A percentile compares a stretch with the other conserved stretches of the same genome.
Conservation (phyloP, 306 rosid genomes). For the Luffa acutangula region DNA sequence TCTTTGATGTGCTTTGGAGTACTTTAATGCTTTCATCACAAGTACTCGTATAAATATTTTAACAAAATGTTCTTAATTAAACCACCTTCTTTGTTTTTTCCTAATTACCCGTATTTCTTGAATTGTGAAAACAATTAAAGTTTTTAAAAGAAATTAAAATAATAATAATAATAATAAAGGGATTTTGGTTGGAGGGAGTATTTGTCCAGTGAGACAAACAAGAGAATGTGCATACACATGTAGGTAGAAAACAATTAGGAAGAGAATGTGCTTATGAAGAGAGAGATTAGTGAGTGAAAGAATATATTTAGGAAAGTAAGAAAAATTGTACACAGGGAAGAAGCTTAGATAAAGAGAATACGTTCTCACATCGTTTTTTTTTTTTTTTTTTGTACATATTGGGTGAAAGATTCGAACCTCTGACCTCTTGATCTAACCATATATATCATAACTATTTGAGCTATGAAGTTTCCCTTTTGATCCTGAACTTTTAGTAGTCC, state of each 20-base stretch:
- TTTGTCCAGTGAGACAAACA: background rate
- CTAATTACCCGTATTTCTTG: background rate
- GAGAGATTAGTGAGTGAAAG: background rate
- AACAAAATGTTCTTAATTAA: background rate
- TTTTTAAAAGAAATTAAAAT: background rate
- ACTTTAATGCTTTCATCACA: background rate
- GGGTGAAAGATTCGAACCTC: too few species aligned
- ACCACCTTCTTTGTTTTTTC: background rate
- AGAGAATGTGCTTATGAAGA: background rate
- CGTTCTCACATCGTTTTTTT: too few species aligned
- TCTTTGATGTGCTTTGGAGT: background rate
- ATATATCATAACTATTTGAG: too few species aligned
- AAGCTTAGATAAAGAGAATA: too few species aligned
- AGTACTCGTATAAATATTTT: background rate
- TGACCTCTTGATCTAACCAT: too few species aligned
- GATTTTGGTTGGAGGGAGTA: background rate
- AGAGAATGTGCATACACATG: background rate
- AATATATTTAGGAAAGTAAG: background rate
- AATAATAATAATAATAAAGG: background rate
- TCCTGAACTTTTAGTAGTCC: background rate
- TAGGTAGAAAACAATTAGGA: background rate
- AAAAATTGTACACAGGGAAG: too few species aligned
- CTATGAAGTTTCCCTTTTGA: background rate
- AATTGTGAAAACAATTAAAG: background rate
- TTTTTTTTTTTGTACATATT: too few species aligned